Conservation (phyloP, 2,329 filamentous ascomycete species). For the Saccharata proteae region DNA sequence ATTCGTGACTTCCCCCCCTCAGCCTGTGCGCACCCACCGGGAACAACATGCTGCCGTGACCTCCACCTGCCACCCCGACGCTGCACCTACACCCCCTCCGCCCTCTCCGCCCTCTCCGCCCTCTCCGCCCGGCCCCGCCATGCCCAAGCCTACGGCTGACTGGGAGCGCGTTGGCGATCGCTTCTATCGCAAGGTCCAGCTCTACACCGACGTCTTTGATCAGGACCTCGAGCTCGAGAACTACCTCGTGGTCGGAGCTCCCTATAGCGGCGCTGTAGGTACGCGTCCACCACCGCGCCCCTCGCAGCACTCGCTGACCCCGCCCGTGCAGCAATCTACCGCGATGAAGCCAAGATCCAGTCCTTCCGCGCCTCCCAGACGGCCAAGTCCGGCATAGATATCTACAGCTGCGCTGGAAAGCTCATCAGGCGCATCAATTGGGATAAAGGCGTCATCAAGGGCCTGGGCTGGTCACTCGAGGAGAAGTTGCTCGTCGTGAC, state of each 20-base stretch:
- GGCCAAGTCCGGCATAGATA: conserved; percentile 74
- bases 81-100: neutral
- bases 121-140: conserved; percentile 2
- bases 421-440: conserved; percentile 74
- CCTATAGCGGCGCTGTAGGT: conserved; percentile 90
- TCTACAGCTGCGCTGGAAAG: conserved; percentile 89
- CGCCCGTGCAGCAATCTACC: conserved; percentile 52
- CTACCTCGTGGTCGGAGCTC: conserved; percentile 81
- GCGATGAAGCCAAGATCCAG: conserved; percentile 75
- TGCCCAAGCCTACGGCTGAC: conserved; percentile 59
- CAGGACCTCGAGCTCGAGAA: conserved; percentile 89
- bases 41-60: neutral
- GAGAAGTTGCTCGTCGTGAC: conserved; percentile 84
- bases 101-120: neutral
- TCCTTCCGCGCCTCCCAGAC: conserved; percentile 61
- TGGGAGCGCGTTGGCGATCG: conserved; percentile 90
- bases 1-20: too few relatives aligned
- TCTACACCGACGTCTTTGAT: conserved; percentile 90
- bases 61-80: neutral
- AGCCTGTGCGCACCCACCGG: too few relatives aligned
- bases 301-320: conserved; percentile 1
- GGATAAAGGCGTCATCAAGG: conserved; percentile 80
- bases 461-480: conserved; percentile 91
- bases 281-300: conserved; percentile 19
- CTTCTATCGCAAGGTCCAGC: conserved; percentile 89